phyloP scores from a whole-genome alignment of 176 grass and related monocot genomes.

The Oryza coarctata region DNA sequence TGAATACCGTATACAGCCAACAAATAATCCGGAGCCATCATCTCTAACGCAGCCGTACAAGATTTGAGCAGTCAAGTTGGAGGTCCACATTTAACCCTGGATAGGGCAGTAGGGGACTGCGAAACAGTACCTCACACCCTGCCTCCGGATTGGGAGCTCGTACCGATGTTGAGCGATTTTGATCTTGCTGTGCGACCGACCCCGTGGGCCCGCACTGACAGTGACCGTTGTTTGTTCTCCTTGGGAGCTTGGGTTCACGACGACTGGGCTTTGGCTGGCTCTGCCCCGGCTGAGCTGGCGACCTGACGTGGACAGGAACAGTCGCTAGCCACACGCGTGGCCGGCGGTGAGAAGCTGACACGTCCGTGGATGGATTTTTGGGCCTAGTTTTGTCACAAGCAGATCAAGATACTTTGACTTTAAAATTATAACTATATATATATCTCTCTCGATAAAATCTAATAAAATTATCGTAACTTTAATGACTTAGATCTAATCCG shows the following conservation, averaged over 20 bases:
- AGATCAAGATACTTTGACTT: no score
- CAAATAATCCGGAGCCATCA: neutral
- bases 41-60: neutral
- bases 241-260: neutral
- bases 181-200: no score
- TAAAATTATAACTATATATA: no score
- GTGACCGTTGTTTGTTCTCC: slow-evolving; percentile 11
- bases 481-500: no score
- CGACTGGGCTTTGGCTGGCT: neutral
- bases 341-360: neutral
- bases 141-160: neutral
- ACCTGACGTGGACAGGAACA: neutral
- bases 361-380: neutral
- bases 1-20: neutral
- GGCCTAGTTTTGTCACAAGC: neutral
- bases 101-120: neutral
- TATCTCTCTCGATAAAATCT: no score
- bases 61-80: neutral
- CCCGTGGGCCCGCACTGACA: neutral
- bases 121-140: neutral
- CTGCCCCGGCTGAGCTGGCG: neutral
- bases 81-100: neutral
- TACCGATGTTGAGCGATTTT: neutral
- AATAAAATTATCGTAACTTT: no score
- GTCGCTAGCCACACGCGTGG: neutral